Evolutionary conservation across 768 basidiomycete genomes (phyloP), one percentile per base, ranked within the genome.

Genomic region (Mycena chlorophos): DNA sequence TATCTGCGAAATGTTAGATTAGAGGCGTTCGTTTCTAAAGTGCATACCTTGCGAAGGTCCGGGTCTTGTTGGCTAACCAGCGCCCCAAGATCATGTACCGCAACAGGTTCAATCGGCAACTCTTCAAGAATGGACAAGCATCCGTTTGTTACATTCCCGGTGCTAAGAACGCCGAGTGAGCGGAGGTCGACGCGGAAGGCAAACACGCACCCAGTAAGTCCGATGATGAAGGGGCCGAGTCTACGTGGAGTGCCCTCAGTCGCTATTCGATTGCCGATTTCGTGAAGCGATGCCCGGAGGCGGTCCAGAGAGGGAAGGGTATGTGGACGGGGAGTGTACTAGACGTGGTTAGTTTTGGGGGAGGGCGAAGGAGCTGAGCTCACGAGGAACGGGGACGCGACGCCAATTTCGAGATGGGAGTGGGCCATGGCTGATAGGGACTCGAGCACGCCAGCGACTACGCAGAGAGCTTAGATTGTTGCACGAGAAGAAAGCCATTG

Each of bases 401-500:
- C 76, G 0, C 94, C 94, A 6, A 84, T 74, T 65, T 89, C 83
- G 4, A 96, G 78, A 63, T 93, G 84, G 1, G 85, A 81, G 40
- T 92, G 87, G 0, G 91, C 92, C 67, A 91, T 83, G 4, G 89
- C 78, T 1, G 79, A 82, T 22, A 95, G 78, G 0, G 91, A 88
- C 71, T 95, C 94, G 2, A 93, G 81, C 5, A 85, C 86, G 13
- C 93, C 94, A 12, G 90, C 90, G 55, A 91, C 91, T 93, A 68
- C 55, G 26, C 27, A 22, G 13, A 12, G 40, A 16, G 13, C 6
- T 39, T 49, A 34, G 60, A 25, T n/a, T 8, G 34, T 42, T n/a
- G 16, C 25, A 56, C 34, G 38, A 25, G 53, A 25, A 40, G 2
- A 22, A 19, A 55, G 45, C 31, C 8, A 46, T 23, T 22, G 3